Conservation (phyloP, 2,329 filamentous ascomycete species). For the Helotiales sp. region DNA sequence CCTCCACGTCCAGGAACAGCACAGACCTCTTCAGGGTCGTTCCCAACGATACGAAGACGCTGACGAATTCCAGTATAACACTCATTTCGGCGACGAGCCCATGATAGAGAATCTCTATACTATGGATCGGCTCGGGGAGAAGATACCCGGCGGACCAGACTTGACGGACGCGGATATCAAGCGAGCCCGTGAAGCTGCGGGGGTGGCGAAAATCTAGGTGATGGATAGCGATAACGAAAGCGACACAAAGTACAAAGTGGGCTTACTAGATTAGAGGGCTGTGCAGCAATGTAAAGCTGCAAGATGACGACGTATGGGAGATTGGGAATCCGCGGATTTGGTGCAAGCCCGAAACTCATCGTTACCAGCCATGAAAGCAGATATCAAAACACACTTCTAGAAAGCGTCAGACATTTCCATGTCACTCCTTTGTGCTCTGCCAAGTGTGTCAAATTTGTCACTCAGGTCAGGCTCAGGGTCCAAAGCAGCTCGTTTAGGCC, state of each 20-base stretch:
- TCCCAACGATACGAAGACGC: constrained; percentile 1
- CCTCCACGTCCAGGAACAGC: not conserved
- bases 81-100: constrained; percentile 57
- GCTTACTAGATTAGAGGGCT: constrained; percentile 4
- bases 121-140: constrained; percentile 59
- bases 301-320: not conserved
- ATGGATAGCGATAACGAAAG: not conserved
- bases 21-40: not conserved
- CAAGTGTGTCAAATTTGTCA: constrained; percentile 1
- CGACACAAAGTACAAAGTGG: not conserved
- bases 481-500: not conserved
- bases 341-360: not conserved
- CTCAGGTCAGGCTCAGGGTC: too few species aligned
- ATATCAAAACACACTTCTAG: not conserved
- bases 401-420: not conserved
- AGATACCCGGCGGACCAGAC: constrained; percentile 53
- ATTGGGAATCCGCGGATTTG: not conserved
- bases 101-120: constrained; percentile 63
- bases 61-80: constrained; percentile 36
- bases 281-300: not conserved
- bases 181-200: constrained; percentile 42
- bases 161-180: constrained; percentile 56
- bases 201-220: constrained; percentile 14
- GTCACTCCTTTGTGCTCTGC: not conserved
- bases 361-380: not conserved